phyloP scores from a whole-genome alignment of 2,329 filamentous ascomycete species.

The Botryotinia convoluta region DNA sequence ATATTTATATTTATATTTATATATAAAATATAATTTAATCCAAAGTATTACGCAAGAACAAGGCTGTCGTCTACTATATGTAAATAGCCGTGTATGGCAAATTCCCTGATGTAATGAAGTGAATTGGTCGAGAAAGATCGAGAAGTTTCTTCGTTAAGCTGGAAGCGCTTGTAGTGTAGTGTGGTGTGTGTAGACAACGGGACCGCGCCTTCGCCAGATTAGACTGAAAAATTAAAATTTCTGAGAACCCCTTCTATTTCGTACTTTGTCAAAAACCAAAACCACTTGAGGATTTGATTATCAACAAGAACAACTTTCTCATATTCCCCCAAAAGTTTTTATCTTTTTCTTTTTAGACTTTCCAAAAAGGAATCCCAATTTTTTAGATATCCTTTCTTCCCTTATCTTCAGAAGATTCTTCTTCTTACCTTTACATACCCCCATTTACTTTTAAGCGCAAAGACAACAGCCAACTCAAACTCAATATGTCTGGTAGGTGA shows the following conservation, averaged over 20 bases:
- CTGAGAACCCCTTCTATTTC: neutral
- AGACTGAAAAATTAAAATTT: constrained; percentile 13
- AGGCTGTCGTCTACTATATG: neutral
- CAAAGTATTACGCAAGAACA: neutral
- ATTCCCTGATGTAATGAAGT: neutral
- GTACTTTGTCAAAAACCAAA: neutral
- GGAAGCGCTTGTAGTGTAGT: constrained; percentile 1
- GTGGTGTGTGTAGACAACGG: neutral
- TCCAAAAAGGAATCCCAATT: neutral
- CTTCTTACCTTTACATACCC: neutral
- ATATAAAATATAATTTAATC: neutral
- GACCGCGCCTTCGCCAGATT: constrained; percentile 15
- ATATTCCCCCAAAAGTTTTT: neutral
- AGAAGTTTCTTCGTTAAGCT: constrained; percentile 17
- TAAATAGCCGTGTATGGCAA: neutral
- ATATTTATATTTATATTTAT: neutral
- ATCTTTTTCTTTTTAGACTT: constrained; percentile 1
- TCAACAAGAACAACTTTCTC: neutral
- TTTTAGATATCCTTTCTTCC: constrained; percentile 1
- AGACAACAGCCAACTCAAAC: constrained; percentile 1
- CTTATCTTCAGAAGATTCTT: neutral
- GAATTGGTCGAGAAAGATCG: constrained; percentile 17
- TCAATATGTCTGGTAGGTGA: constrained; percentile 14
- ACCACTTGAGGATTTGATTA: neutral
- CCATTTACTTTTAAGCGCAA: constrained; percentile 11